These are phyloP conservation scores for Pseudognaphalium luteoalbum DNA, from an alignment of 129 eudicot genomes.

Conservation along the genomic window DNA sequence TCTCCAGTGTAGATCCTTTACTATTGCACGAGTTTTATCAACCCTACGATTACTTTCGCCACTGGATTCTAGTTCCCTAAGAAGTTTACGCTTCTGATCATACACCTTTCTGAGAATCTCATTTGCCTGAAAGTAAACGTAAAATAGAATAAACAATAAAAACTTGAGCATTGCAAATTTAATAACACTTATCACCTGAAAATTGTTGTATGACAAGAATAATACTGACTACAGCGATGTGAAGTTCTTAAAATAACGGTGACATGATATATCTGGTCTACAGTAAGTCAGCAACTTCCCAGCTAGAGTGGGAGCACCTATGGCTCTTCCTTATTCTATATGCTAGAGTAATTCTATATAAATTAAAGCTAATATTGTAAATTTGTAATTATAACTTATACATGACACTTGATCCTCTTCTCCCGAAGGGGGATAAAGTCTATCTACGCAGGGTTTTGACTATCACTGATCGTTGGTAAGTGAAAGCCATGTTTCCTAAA, in stretches of 20 bases:
- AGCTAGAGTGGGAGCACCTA: background rate
- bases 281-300: background rate
- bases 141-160: background rate
- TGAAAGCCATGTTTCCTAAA: slow-evolving; percentile 4
- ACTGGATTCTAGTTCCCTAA: slow-evolving; percentile 72
- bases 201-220: slow-evolving; percentile 6
- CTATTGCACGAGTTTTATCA: slow-evolving; percentile 83
- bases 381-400: background rate
- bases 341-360: background rate
- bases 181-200: slow-evolving; percentile 16
- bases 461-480: background rate
- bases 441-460: background rate
- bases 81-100: slow-evolving; percentile 74
- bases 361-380: background rate
- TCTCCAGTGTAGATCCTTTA: slow-evolving; percentile 92
- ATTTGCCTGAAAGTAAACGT: slow-evolving; percentile 62
- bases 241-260: background rate
- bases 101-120: slow-evolving; percentile 68
- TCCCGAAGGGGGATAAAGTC: background rate
- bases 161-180: background rate
- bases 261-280: background rate
- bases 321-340: background rate
- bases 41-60: slow-evolving; percentile 47
- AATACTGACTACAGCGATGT: background rate
- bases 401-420: background rate